These are phyloP conservation scores for Ceratocystis albifundus DNA, from an alignment of 2,329 filamentous ascomycete species.

Conservation along the genomic window DNA sequence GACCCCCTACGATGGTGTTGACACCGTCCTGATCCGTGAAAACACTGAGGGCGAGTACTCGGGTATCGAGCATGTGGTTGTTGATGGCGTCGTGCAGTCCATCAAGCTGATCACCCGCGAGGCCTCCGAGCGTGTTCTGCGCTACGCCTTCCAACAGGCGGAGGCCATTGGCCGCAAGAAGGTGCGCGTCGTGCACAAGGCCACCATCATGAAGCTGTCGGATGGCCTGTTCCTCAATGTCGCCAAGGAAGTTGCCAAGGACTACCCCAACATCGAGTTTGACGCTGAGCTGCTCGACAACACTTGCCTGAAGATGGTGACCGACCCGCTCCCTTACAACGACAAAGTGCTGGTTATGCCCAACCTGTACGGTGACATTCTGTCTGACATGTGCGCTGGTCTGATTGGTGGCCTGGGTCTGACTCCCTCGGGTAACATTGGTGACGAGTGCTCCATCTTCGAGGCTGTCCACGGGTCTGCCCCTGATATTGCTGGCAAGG, in stretches of 20 bases:
- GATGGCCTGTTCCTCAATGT: slow-evolving; percentile 95
- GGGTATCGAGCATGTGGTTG: slow-evolving; percentile 95
- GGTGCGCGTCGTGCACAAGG: slow-evolving; percentile 98
- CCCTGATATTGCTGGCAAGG: slow-evolving; percentile 92
- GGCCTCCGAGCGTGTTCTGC: slow-evolving; percentile 87
- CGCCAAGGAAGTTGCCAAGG: slow-evolving; percentile 76
- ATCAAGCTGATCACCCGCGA: slow-evolving; percentile 98
- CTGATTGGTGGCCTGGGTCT: slow-evolving; percentile 95
- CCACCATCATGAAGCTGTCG: slow-evolving; percentile 99
- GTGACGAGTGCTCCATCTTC: slow-evolving; percentile 98
- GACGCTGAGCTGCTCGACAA: slow-evolving; percentile 98
- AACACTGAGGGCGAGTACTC: slow-evolving; percentile 99
- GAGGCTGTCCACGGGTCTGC: slow-evolving; percentile 97
- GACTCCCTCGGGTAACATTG: slow-evolving; percentile 96
- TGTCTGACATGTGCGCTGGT: slow-evolving; percentile 98
- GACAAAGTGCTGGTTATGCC: slow-evolving; percentile 98
- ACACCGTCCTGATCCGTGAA: slow-evolving; percentile 96
- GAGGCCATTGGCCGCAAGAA: slow-evolving; percentile 83
- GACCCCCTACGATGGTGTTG: slow-evolving; percentile 93
- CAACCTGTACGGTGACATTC: slow-evolving; percentile 98
- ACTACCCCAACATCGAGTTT: slow-evolving; percentile 92
- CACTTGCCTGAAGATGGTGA: slow-evolving; percentile 97
- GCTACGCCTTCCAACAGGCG: slow-evolving; percentile 97
- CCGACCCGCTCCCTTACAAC: slow-evolving; percentile 91
- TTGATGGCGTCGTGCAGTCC: slow-evolving; percentile 95